These are phyloP conservation scores for Corrigiola litoralis DNA, from an alignment of 179 eudicot species.

Conservation along the genomic window DNA sequence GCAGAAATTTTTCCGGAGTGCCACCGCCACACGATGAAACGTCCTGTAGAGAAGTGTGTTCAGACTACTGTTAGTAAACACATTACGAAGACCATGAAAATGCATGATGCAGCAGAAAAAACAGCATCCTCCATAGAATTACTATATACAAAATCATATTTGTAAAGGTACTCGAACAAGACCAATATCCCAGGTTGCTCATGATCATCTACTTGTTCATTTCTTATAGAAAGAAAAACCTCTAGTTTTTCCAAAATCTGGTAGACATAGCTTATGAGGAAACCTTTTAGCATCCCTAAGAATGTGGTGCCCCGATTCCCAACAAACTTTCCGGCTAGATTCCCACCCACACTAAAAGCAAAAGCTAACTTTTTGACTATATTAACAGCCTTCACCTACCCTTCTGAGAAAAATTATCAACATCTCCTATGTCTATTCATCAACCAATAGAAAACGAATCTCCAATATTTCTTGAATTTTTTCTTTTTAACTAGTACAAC, in stretches of 20 bases:
- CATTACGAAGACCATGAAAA: background rate
- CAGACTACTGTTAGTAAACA: background rate
- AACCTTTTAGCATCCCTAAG: background rate
- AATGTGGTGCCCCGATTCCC: background rate
- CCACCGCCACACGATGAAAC: slow-evolving; percentile 61
- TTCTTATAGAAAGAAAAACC: too few relatives aligned
- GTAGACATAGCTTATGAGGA: background rate
- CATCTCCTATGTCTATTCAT: too few relatives aligned
- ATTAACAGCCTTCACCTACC: too few relatives aligned
- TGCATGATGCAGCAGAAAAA: background rate
- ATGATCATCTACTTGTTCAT: too few relatives aligned
- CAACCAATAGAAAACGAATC: too few relatives aligned
- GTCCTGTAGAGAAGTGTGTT: slow-evolving; percentile 36
- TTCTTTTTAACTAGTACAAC: too few relatives aligned
- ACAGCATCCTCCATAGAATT: background rate
- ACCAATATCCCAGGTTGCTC: too few relatives aligned
- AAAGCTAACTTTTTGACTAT: background rate
- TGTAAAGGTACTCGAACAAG: too few relatives aligned
- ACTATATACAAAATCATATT: too few relatives aligned
- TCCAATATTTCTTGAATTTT: too few relatives aligned
- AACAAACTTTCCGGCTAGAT: background rate
- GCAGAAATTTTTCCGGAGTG: slow-evolving; percentile 77
- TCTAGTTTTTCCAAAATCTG: background rate
- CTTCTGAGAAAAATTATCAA: too few relatives aligned
- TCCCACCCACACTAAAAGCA: background rate